Evolutionary conservation across 2,329 filamentous ascomycete species (phyloP).

Genomic region (Capronia americana): DNA sequence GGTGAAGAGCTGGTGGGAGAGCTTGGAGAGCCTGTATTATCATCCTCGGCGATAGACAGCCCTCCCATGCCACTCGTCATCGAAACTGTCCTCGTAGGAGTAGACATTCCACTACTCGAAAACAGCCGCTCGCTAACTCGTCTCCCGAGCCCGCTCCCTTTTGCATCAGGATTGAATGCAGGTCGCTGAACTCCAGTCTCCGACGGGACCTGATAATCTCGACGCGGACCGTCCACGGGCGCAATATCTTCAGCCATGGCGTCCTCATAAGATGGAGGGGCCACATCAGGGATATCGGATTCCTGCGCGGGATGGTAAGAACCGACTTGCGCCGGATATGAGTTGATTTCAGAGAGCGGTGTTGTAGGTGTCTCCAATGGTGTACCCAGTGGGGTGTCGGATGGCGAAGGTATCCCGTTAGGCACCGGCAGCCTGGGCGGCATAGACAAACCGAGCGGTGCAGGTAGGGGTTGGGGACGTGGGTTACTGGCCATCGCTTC

Average conservation of each 20-base stretch:
- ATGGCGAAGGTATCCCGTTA: slow-evolving; percentile 8
- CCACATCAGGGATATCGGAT: slow-evolving; percentile 63
- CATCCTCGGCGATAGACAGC: slow-evolving; percentile 22
- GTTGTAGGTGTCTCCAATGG: slow-evolving; percentile 22
- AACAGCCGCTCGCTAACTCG: slow-evolving; percentile 39
- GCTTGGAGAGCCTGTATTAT: slow-evolving; percentile 1
- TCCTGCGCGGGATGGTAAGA: slow-evolving; percentile 17
- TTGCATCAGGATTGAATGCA: slow-evolving; percentile 37
- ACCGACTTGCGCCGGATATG: slow-evolving; percentile 27
- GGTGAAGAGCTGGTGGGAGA: slow-evolving; percentile 14
- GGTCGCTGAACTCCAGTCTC: slow-evolving; percentile 18
- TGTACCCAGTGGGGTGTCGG: slow-evolving; percentile 17
- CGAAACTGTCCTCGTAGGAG: slow-evolving; percentile 25
- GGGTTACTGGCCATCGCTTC: slow-evolving; percentile 49
- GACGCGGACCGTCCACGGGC: slow-evolving; percentile 73
- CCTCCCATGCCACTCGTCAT: slow-evolving; percentile 16
- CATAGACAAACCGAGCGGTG: slow-evolving; percentile 20
- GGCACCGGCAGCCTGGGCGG: slow-evolving; percentile 22
- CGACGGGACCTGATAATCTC: slow-evolving; percentile 51
- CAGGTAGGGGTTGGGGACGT: slow-evolving; percentile 40
- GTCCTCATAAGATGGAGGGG: slow-evolving; percentile 95
- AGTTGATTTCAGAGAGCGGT: slow-evolving; percentile 23
- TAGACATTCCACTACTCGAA: slow-evolving; percentile 27
- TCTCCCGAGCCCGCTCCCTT: slow-evolving; percentile 33
- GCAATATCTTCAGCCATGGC: slow-evolving; percentile 80